Percentiles rank a stretch among this genome's conserved stretches.
phyloP scores from a whole-genome alignment of 768 basidiomycete genomes.

The Pulveroboletus sp. region DNA sequence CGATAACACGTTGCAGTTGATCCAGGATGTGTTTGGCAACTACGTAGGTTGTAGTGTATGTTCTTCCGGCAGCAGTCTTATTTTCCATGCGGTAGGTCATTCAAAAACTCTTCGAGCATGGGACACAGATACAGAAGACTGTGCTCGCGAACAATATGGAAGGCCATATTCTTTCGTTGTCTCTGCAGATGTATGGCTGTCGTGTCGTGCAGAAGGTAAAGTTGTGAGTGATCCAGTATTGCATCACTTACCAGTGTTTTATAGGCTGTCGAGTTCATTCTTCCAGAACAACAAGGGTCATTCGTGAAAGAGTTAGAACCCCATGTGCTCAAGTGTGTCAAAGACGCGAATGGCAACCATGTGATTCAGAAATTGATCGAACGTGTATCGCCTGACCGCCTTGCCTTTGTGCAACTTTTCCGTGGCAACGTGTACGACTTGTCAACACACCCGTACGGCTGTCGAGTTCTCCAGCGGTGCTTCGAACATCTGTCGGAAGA shows the following conservation, averaged over 20 bases:
- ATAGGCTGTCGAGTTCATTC: constrained; percentile 80
- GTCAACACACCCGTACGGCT: constrained; percentile 88
- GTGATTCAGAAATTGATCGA: constrained; percentile 91
- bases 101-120: constrained; percentile 90
- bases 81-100: constrained; percentile 63
- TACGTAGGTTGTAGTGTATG: constrained; percentile 54
- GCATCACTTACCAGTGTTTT: constrained; percentile 5
- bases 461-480: constrained; percentile 90
- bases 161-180: constrained; percentile 68
- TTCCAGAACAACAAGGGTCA: constrained; percentile 69
- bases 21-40: constrained; percentile 94
- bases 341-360: constrained; percentile 92
- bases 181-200: constrained; percentile 94
- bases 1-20: constrained; percentile 64
- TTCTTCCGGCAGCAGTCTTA: constrained; percentile 5
- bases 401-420: constrained; percentile 73
- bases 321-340: constrained; percentile 79
- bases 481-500: constrained; percentile 77
- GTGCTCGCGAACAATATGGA: constrained; percentile 70
- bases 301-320: constrained; percentile 79
- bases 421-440: constrained; percentile 75
- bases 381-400: constrained; percentile 68
- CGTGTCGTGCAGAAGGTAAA: constrained; percentile 88
- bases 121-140: constrained; percentile 69
- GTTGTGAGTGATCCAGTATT: neutral